phyloP scores from a whole-genome alignment of 352 stramenopile genomes.

The Globisporangium apiculatum region DNA sequence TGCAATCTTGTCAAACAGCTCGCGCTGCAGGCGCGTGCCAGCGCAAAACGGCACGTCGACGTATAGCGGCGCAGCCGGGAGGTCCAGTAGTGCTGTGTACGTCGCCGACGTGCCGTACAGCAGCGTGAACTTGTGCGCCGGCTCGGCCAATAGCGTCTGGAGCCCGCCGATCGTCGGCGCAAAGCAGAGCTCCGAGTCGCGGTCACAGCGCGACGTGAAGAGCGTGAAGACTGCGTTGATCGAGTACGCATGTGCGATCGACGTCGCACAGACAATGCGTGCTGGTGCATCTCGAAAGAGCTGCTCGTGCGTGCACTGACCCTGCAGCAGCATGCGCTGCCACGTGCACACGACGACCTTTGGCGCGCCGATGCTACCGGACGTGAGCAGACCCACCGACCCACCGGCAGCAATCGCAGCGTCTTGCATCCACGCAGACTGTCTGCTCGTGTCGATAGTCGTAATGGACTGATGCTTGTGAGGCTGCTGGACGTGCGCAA shows the following conservation, averaged over 20 bases:
- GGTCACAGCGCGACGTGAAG: conserved; percentile 56
- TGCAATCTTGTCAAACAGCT: conserved; percentile 46
- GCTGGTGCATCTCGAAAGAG: conserved; percentile 59
- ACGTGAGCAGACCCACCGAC: conserved; percentile 78
- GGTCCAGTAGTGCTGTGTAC: conserved; percentile 58
- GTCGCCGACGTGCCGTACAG: conserved; percentile 78
- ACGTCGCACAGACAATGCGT: conserved; percentile 68
- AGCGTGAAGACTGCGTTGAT: conserved; percentile 85
- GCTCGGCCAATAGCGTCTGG: conserved; percentile 36
- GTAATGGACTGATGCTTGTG: not conserved
- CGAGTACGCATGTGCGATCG: conserved; percentile 79
- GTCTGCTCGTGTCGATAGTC: not conserved
- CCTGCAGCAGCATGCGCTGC: conserved; percentile 71
- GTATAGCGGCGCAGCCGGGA: conserved; percentile 41
- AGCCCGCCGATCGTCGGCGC: conserved; percentile 37
- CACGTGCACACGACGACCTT: conserved; percentile 79
- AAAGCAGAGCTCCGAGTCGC: conserved; percentile 67
- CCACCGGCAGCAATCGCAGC: conserved; percentile 22
- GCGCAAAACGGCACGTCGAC: conserved; percentile 71
- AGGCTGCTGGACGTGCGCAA: not conserved
- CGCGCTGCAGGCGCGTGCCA: conserved; percentile 42
- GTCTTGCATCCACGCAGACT: conserved; percentile 27
- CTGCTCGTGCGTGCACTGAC: conserved; percentile 61
- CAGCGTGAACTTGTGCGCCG: conserved; percentile 32
- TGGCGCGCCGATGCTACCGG: conserved; percentile 62